Evolutionary conservation across 2,329 filamentous ascomycete species (phyloP), one percentile per base, ranked within the genome.

Genomic region (Trichoderma sp.): DNA sequence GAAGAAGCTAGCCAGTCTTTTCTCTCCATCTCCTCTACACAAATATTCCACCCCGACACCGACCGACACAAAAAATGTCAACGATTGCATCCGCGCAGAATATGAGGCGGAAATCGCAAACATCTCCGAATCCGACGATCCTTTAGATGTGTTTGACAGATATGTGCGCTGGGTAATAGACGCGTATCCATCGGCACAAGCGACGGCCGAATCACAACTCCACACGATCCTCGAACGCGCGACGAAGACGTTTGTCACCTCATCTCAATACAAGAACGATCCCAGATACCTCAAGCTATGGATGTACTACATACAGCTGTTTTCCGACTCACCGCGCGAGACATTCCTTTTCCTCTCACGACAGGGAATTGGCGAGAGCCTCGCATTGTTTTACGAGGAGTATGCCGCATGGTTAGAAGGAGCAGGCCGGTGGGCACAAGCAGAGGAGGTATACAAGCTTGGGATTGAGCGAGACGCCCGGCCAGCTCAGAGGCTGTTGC

Each of bases 111-210:
- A 98, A 81, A 83, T 98, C 21, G 86, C 89, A 57, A 89, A 86
- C 62, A 91, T 97, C 65, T 88, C 89, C 74, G 96, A 99, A 80
- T 93, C 93, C 0, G 96, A 99, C 79, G 96, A 99, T 78, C 96
- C 96, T 1, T 89, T 99, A 62, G 96, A 98, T 78, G 89, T 98
- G 73, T 99, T 94, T 84, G 95, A 98, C 81, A 91, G 96, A 80
- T 99, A 99, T 80, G 93, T 98, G 72, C 94, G 94, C 82, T 99
- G 96, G 96, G 97, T 95, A 1, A 85, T 98, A 32, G 93, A 98
- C 81, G 92, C 95, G 68, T 99, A 98, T 80, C 95, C 96, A 2
- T 95, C 95, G 0, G 93, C 95, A 28, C 95, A 98, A 83, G 94
- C 95, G 69, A 97, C 95, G 34, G 88, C 93, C 1, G 90, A 97